Evolutionary conservation across 768 basidiomycete genomes (phyloP).

Genomic region (Naganishia vaughanmartiniae): DNA sequence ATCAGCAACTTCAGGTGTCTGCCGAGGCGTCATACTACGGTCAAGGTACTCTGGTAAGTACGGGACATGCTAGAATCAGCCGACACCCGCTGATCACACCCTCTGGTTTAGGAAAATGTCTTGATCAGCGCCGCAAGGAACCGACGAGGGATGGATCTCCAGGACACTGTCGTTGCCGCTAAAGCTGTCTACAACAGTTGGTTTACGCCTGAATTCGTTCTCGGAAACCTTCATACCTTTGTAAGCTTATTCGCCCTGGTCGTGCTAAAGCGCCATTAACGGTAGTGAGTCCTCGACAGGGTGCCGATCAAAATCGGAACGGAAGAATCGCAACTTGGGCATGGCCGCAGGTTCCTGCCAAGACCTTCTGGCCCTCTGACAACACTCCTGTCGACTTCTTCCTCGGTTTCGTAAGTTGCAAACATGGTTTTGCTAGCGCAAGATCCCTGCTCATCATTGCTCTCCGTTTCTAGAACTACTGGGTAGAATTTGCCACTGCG

Average conservation of each 20-base stretch:
- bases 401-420: constrained; percentile 6
- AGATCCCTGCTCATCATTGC: background rate
- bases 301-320: constrained; percentile 9
- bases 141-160: constrained; percentile 10
- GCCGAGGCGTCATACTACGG: constrained; percentile 9
- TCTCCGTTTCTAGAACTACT: background rate
- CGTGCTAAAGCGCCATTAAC: background rate
- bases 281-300: background rate
- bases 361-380: constrained; percentile 20
- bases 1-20: constrained; percentile 10
- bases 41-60: constrained; percentile 8
- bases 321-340: constrained; percentile 7
- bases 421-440: too few relatives aligned
- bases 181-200: constrained; percentile 18
- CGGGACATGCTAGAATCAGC: background rate
- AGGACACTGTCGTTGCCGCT: constrained; percentile 10
- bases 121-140: constrained; percentile 3
- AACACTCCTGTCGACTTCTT: constrained; percentile 10
- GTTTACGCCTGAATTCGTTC: constrained; percentile 9
- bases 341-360: constrained; percentile 9
- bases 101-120: constrained; percentile 1
- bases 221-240: constrained; percentile 12
- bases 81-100: background rate
- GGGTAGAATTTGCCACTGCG: constrained; percentile 1
- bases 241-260: background rate